These are phyloP conservation scores for Trypanosoma scelopori DNA, from an alignment of 208 protist genomes.

Conservation along the genomic window DNA sequence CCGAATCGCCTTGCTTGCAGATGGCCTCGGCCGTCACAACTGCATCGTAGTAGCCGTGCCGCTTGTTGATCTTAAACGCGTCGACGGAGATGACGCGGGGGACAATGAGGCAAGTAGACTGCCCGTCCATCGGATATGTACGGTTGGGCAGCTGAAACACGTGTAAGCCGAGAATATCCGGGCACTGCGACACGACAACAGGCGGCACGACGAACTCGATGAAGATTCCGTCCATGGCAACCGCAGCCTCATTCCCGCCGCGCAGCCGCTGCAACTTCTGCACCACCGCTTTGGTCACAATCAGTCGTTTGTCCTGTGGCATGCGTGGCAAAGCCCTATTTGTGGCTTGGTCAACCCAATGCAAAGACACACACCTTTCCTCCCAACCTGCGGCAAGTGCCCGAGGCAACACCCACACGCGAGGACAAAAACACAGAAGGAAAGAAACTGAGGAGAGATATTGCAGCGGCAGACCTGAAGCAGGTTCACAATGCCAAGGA, in stretches of 20 bases:
- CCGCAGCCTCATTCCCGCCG: conserved; percentile 23
- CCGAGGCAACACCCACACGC: neutral
- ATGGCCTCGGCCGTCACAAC: conserved; percentile 86
- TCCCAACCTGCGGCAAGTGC: neutral
- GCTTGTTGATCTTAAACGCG: conserved; percentile 85
- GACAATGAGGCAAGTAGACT: conserved; percentile 79
- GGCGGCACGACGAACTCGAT: conserved; percentile 68
- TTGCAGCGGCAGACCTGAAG: too few species aligned
- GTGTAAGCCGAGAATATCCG: conserved; percentile 42
- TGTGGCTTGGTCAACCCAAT: neutral
- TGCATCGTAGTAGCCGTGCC: conserved; percentile 83
- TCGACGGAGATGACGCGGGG: conserved; percentile 68
- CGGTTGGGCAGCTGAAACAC: conserved; percentile 64
- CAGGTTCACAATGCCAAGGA: too few species aligned
- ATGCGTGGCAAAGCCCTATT: conserved; percentile 30
- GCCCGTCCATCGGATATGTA: conserved; percentile 57
- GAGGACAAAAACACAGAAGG: conserved; percentile 14
- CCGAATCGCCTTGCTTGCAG: conserved; percentile 63
- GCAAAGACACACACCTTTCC: neutral
- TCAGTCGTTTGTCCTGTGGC: conserved; percentile 88
- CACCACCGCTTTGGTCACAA: conserved; percentile 84
- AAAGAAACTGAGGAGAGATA: neutral
- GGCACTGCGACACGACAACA: conserved; percentile 63
- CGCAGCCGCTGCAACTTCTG: conserved; percentile 76
- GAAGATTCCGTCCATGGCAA: conserved; percentile 63